Percentiles rank a stretch among this genome's conserved stretches.
phyloP scores from a whole-genome alignment of 495 filamentous ascomycete species.

The Cladorrhinum samala region DNA sequence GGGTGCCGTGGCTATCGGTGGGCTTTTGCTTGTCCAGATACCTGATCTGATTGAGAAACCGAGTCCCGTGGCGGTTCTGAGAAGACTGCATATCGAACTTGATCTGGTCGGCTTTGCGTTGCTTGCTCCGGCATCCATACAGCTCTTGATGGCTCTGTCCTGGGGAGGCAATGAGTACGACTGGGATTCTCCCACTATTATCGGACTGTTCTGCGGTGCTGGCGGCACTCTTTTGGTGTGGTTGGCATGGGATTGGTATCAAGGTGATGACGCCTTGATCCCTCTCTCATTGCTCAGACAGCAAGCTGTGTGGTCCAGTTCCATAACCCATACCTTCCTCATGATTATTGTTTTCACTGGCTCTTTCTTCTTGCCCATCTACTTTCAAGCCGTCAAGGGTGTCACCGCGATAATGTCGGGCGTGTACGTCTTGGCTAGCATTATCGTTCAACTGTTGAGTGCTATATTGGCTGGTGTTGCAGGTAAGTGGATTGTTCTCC shows the following conservation, averaged over 20 bases:
- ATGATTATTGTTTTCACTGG: constrained; percentile 53
- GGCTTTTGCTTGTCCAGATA: constrained; percentile 47
- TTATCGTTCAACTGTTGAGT: constrained; percentile 31
- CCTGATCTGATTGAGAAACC: constrained; percentile 40
- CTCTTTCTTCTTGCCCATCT: constrained; percentile 60
- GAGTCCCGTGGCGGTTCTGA: constrained; percentile 23
- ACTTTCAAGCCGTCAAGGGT: constrained; percentile 62
- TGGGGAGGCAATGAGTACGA: constrained; percentile 65
- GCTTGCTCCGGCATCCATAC: constrained; percentile 62
- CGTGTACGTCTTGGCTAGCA: constrained; percentile 45
- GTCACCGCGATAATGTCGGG: constrained; percentile 45
- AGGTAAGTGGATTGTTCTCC: constrained; percentile 22
- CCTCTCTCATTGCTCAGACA: constrained; percentile 61
- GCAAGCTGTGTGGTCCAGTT: constrained; percentile 50
- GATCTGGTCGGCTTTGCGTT: constrained; percentile 60
- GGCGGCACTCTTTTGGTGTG: constrained; percentile 55
- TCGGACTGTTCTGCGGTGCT: constrained; percentile 58
- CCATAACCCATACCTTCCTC: constrained; percentile 45
- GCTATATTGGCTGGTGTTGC: constrained; percentile 51
- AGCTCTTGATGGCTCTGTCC: constrained; percentile 66
- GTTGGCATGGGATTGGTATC: constrained; percentile 50
- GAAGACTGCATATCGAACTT: constrained; percentile 46
- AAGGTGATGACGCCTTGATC: constrained; percentile 60
- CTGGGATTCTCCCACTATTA: constrained; percentile 58
- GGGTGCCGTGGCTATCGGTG: constrained; percentile 54